Evolutionary conservation across 1,284 basidiomycete genomes (phyloP), one percentile per base, ranked within the genome.

Genomic region (Inonotus hispidus): DNA sequence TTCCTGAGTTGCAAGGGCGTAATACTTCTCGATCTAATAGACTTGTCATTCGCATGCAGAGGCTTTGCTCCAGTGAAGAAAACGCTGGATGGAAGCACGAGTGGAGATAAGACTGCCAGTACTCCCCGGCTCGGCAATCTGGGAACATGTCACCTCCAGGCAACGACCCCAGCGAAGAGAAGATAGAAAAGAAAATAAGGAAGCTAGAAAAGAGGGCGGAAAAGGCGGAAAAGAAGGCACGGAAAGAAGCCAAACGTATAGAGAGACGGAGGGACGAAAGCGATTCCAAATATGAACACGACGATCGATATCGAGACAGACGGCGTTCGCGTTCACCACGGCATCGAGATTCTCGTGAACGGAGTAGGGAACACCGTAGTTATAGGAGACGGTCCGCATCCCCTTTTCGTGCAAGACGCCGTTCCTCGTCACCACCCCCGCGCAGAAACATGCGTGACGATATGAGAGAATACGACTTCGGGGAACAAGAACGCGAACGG

Each of bases 21-120:
- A 16, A 53, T 32, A 13, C 27, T 16, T 35, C 19, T 8, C 3
- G 41, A 45, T n/a, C n/a, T n/a, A n/a, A n/a, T n/a, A 39, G 6
- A 29, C 5, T 3, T 59, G 25, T 56, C 16, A 21, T 46, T 47
- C 6, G 1, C 47, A 32, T 21, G 16, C 35, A 63, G 74, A 55
- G 77, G 71, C 11, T 72, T 70, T 52, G 68, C 67, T 39, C 68
- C 70, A n/a, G 56, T 64, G 37, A 54, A 59, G 27, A 64, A 66
- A 41, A 49, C 63, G 21, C 53, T 59, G 65, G 58, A 66, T 65
- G 53, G 63, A 41, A 59, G 41, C 2, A 3, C 58, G 32, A 59
- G 46, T 23, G 50, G 19, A 3, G 59, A 50, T 16, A 46, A 53
- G 23, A 52, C 46, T 6, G 53, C 50, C 37, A 60, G 23, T 7